Evolutionary conservation across 2,329 filamentous ascomycete genomes (phyloP).

Genomic region (Neurospora sp.): DNA sequence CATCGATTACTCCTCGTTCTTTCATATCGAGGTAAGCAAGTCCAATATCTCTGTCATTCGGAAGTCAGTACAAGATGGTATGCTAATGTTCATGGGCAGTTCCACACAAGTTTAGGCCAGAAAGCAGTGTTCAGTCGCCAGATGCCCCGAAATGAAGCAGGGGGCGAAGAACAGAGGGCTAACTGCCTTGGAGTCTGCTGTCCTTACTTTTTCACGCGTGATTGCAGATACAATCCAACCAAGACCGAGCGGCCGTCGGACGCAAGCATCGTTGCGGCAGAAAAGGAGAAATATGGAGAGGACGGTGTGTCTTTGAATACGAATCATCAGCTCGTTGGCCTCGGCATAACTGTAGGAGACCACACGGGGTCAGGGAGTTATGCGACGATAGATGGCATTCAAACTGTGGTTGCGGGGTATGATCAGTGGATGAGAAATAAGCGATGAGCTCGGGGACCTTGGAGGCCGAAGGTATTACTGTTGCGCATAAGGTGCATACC

Average conservation of each 20-base stretch:
- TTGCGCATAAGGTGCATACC: too few relatives aligned
- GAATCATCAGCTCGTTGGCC: too few relatives aligned
- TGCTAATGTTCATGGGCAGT: not conserved
- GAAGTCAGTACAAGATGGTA: not conserved
- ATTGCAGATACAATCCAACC: not conserved
- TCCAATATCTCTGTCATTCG: not conserved
- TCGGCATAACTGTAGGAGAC: too few relatives aligned
- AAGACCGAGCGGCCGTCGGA: not conserved
- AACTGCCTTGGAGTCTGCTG: not conserved
- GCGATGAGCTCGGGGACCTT: too few relatives aligned
- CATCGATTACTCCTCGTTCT: not conserved
- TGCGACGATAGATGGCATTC: too few relatives aligned
- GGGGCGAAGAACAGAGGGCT: not conserved
- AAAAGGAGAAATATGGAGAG: not conserved
- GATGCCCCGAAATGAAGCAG: not conserved
- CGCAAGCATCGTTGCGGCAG: not conserved
- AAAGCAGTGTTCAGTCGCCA: not conserved
- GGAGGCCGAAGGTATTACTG: too few relatives aligned
- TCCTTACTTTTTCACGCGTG: not conserved
- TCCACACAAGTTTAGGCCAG: not conserved
- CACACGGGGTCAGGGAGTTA: too few relatives aligned
- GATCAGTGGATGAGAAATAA: too few relatives aligned
- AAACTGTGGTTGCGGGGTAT: too few relatives aligned
- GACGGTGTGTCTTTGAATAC: too few relatives aligned
- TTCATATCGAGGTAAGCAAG: not conserved